These are phyloP conservation scores for Yamadazyma insecticola DNA, from an alignment of 805 yeast species.

Conservation along the genomic window DNA sequence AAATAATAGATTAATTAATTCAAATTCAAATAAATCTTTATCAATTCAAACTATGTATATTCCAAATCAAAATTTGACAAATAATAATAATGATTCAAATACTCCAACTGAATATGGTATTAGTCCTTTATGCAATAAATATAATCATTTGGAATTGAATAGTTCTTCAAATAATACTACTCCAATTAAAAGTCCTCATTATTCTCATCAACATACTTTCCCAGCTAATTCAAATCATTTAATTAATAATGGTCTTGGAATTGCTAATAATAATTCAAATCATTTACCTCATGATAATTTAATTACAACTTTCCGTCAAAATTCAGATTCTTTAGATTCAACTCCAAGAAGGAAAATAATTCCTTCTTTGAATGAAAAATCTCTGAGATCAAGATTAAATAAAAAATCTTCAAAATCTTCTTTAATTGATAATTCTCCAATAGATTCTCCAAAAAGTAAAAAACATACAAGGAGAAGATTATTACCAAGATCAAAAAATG, in stretches of 20 bases:
- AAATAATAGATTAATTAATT: no score
- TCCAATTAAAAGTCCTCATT: no score
- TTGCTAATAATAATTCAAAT: no score
- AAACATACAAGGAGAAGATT: constrained; percentile 36
- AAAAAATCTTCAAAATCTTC: background rate
- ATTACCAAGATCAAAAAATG: constrained; percentile 37
- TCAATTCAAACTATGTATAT: no score
- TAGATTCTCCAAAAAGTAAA: constrained; percentile 11
- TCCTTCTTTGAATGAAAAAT: background rate
- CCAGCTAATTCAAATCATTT: no score
- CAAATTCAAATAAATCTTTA: no score
- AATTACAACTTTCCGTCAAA: constrained; percentile 20
- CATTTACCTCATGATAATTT: no score
- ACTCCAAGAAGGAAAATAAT: no score
- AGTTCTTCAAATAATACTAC: background rate
- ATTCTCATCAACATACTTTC: no score
- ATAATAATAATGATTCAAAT: constrained; percentile 12
- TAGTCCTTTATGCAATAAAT: constrained; percentile 18
- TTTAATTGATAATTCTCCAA: constrained; percentile 6
- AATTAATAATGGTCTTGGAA: no score
- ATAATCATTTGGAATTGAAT: constrained; percentile 13
- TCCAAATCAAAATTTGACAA: background rate
- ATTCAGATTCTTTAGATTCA: constrained; percentile 18
- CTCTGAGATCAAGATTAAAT: background rate
- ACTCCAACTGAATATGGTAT: constrained; percentile 10